A percentile compares a stretch with the other conserved stretches of the same genome.
These are phyloP conservation scores for Blastocystis hominis DNA, from an alignment of 352 stramenopile genomes.

Conservation along the genomic window DNA sequence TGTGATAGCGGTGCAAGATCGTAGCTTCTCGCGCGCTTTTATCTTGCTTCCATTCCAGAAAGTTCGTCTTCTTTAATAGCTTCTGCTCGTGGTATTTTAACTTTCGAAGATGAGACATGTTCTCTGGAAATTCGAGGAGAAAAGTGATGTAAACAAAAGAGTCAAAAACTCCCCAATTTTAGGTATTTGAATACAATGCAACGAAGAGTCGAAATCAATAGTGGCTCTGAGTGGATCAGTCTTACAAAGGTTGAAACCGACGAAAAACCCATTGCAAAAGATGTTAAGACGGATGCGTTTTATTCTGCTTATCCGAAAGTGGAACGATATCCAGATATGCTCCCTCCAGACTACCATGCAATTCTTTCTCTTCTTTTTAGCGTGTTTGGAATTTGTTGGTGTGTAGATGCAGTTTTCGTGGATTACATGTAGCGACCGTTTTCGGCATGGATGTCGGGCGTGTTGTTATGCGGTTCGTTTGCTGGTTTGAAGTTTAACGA, in stretches of 20 bases:
- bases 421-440: background rate
- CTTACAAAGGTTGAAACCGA: background rate
- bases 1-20: constrained; percentile 89
- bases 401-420: background rate
- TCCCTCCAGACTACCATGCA: constrained; percentile 37
- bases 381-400: constrained; percentile 15
- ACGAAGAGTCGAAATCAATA: background rate
- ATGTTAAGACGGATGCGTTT: background rate
- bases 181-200: background rate
- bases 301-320: constrained; percentile 16
- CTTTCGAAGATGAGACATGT: constrained; percentile 70
- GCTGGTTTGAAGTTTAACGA: constrained; percentile 49
- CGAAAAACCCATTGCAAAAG: background rate
- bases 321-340: constrained; percentile 8
- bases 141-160: background rate
- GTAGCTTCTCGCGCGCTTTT: constrained; percentile 95
- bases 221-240: background rate
- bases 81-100: constrained; percentile 94
- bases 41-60: constrained; percentile 95
- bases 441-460: background rate
- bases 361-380: constrained; percentile 49
- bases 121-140: background rate
- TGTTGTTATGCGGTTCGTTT: constrained; percentile 4
- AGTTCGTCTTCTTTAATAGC: constrained; percentile 93
- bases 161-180: background rate